phyloP scores from a whole-genome alignment of 352 stramenopile genomes.

The Phytopythium mirpurense region DNA sequence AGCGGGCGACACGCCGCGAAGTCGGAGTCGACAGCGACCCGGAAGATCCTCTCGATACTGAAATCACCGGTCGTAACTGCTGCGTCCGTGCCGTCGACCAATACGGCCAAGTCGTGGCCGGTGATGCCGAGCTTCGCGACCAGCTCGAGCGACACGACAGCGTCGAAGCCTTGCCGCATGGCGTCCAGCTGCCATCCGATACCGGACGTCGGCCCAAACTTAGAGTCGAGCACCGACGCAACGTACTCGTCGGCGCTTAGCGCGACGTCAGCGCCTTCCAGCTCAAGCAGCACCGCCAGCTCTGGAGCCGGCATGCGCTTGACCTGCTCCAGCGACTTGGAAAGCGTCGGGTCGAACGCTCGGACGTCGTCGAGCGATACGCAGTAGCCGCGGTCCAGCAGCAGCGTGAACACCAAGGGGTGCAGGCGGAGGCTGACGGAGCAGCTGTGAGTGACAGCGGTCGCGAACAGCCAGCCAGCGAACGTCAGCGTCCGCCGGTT shows the following conservation, averaged over 20 bases:
- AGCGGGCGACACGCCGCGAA: slow-evolving; percentile 44
- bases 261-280: slow-evolving; percentile 34
- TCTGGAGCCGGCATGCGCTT: slow-evolving; percentile 40
- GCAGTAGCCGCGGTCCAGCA: slow-evolving; percentile 26
- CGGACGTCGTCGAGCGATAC: slow-evolving; percentile 41
- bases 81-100: slow-evolving; percentile 24
- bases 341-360: slow-evolving; percentile 37
- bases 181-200: slow-evolving; percentile 45
- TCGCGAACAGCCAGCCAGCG: slow-evolving; percentile 58
- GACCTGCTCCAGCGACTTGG: slow-evolving; percentile 39
- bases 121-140: slow-evolving; percentile 16
- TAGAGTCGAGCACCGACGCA: slow-evolving; percentile 31
- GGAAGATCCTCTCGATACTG: slow-evolving; percentile 38
- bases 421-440: slow-evolving; percentile 36
- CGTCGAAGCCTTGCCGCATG: slow-evolving; percentile 38
- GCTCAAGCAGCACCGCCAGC: slow-evolving; percentile 46
- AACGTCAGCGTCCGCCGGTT: slow-evolving; percentile 38
- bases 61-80: slow-evolving; percentile 23
- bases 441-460: slow-evolving; percentile 38
- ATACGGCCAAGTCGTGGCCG: slow-evolving; percentile 24
- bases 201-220: slow-evolving; percentile 37
- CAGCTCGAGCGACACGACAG: slow-evolving; percentile 26
- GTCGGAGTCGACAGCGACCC: slow-evolving; percentile 48
- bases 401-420: slow-evolving; percentile 40
- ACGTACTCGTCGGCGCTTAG: slow-evolving; percentile 49